Evolutionary conservation across 2,329 filamentous ascomycete genomes (phyloP).

Genomic region (Colletotrichum navitas): DNA sequence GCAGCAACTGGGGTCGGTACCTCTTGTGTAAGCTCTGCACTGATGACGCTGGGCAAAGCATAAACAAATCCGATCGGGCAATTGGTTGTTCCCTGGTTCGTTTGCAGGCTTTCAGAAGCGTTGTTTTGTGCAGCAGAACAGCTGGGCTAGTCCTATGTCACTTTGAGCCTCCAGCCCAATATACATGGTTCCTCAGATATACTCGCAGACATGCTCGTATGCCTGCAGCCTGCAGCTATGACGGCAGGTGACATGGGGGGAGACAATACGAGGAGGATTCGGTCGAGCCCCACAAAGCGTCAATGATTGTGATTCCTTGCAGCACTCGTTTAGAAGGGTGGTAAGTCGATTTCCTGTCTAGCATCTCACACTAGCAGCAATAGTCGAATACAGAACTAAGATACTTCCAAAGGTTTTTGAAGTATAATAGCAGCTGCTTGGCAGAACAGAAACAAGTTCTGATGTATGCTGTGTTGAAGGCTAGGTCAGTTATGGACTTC

Average conservation of each 20-base stretch:
- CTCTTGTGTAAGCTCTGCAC: background rate
- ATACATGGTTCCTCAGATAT: background rate
- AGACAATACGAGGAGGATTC: conserved; percentile 11
- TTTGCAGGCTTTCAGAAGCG: background rate
- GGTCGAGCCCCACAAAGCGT: background rate
- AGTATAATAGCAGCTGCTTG: background rate
- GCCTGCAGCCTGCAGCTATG: background rate
- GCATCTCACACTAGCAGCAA: background rate
- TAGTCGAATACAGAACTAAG: background rate
- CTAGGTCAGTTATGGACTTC: background rate
- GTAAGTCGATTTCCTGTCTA: too few species aligned
- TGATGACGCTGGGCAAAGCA: background rate
- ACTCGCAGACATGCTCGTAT: background rate
- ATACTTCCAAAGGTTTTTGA: background rate
- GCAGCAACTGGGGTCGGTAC: conserved; percentile 44
- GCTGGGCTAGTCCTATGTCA: background rate
- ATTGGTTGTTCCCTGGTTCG: too few species aligned
- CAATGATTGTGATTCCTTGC: background rate
- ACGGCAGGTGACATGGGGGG: background rate
- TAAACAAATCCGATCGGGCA: background rate
- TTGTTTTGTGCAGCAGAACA: background rate
- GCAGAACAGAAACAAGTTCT: too few species aligned
- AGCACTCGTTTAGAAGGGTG: background rate
- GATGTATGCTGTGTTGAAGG: too few species aligned
- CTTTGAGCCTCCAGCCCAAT: background rate